A percentile compares a stretch with the other conserved stretches of the same genome.
phyloP scores from a whole-genome alignment of 371 early-diverging fungal genomes.

The Mortierella sp. region DNA sequence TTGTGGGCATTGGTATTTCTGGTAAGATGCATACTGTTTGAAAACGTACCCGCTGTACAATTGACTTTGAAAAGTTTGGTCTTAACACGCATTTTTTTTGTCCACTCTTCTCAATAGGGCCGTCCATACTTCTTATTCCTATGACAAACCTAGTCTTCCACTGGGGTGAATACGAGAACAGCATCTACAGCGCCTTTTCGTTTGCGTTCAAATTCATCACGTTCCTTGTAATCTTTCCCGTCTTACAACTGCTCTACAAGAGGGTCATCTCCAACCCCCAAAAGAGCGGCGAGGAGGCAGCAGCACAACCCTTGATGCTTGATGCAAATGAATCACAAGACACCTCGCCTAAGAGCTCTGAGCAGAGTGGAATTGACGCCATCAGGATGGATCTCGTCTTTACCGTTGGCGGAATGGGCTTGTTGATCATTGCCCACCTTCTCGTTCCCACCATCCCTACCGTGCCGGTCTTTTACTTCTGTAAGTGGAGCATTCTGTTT shows the following conservation, averaged over 20 bases:
- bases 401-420: background rate
- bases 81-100: background rate
- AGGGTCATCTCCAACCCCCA: background rate
- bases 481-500: background rate
- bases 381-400: conserved; percentile 1
- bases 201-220: background rate
- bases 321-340: background rate
- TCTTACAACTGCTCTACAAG: background rate
- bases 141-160: background rate
- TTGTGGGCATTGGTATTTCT: background rate
- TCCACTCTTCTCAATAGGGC: background rate
- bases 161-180: background rate
- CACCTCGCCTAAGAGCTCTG: background rate
- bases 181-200: background rate
- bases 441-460: background rate
- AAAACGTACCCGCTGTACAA: background rate
- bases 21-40: conserved; percentile 2
- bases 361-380: background rate
- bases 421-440: background rate
- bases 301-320: background rate
- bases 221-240: background rate
- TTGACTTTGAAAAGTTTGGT: background rate
- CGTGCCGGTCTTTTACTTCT: background rate
- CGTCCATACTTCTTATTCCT: background rate
- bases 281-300: background rate